Percentiles rank a stretch among this genome's conserved stretches.
phyloP scores from a whole-genome alignment of 768 basidiomycete species.

The Tricholoma sp. region DNA sequence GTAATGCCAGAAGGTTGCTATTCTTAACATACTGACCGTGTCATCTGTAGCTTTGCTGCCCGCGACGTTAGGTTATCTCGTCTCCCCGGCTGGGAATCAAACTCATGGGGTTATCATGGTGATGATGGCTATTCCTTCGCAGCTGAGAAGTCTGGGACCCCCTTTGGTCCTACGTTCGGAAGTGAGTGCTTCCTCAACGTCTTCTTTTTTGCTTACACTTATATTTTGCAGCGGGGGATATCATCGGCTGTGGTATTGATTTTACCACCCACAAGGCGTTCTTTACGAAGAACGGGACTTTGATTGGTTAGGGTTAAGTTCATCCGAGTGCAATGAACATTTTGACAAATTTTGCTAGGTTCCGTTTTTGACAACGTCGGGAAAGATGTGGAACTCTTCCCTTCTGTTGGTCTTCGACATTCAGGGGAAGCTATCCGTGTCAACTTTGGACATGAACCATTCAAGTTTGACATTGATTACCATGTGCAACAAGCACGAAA shows the following conservation, averaged over 20 bases:
- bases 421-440: constrained; percentile 70
- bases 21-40: constrained; percentile 2
- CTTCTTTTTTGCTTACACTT: constrained; percentile 5
- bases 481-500: constrained; percentile 72
- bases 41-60: constrained; percentile 54
- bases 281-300: constrained; percentile 83
- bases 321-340: not conserved
- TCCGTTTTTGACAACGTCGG: constrained; percentile 70
- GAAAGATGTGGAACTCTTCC: constrained; percentile 64
- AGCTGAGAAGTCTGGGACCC: constrained; percentile 62
- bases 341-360: constrained; percentile 33
- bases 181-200: constrained; percentile 41
- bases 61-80: constrained; percentile 62
- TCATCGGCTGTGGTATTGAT: constrained; percentile 90
- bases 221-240: constrained; percentile 62
- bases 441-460: constrained; percentile 85
- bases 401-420: constrained; percentile 86
- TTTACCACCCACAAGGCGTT: constrained; percentile 77
- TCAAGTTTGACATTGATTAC: constrained; percentile 87
- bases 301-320: constrained; percentile 47
- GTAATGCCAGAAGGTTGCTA: constrained; percentile 14
- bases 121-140: constrained; percentile 81
- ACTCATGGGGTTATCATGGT: constrained; percentile 92
- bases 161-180: constrained; percentile 77
- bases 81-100: constrained; percentile 80